Evolutionary conservation across 2,329 filamentous ascomycete genomes (phyloP), one percentile per base, ranked within the genome.

Genomic region (Tolypocladium cylindrosporum): DNA sequence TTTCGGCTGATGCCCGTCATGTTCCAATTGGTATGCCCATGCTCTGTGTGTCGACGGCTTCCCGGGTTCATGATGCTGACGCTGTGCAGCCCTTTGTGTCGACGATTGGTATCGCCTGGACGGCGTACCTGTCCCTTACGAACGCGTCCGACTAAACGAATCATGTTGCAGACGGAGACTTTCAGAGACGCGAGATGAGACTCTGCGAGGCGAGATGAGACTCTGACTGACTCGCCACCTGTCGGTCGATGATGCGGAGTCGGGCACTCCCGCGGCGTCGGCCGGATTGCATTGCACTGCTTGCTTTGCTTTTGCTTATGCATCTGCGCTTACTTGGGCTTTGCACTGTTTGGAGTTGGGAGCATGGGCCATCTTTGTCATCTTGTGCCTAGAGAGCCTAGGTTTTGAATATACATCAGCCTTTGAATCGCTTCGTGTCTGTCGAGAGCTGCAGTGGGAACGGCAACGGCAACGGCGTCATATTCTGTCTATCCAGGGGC

Each of bases 51-150:
- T 31, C 27, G 27, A 31, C 27, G 8, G 5, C 19, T 13, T 6
- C 11, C 31, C 10, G 16, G 10, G 11, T 16, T n/a, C 36, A 24
- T 41, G 11, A 21, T 39, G 19, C 61, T 67, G 58, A 66, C 48
- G 21, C 3, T 45, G 3, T 7, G 7, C 40, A 96, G 92, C 93
- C 93, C 1, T 97, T 99, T 70, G 93, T 97, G 10, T 97, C 93
- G 19, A 95, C 90, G 10, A 76, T 99, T 58, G 93, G 93, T 80
- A 97, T 97, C 67, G 91, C 91, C 40, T 97, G 93, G 94, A 97
- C 94, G 13, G 93, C 92, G 24, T 99, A 97, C 73, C 84, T 99
- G 13, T 97, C 92, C 3, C 81, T 99, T 55, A 90, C 88, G 61
- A 97, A 97, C 75, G 87, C 91, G 6, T 80, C 91, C 3, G 91